Evolutionary conservation across 129 eudicot species (phyloP).

Genomic region (Chrysanthemum lavandulifolium): DNA sequence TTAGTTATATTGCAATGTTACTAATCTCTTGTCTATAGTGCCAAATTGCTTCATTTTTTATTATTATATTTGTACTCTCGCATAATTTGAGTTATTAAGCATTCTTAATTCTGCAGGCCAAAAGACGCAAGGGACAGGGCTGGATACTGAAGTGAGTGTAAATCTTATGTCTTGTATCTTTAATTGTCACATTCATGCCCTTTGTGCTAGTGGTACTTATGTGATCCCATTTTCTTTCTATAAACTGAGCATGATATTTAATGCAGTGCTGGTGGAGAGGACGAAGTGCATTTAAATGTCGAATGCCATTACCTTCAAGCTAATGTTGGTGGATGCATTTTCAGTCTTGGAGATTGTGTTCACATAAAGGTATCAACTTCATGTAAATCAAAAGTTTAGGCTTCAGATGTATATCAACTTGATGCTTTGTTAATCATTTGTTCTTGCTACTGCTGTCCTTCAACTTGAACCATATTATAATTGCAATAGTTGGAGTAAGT

Average conservation of each 20-base stretch:
- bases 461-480: background rate
- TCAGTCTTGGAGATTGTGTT: slow-evolving; percentile 74
- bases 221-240: slow-evolving; percentile 12
- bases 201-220: slow-evolving; percentile 11
- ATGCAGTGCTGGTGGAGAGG: slow-evolving; percentile 77
- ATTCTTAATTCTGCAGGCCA: slow-evolving; percentile 50
- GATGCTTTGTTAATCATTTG: slow-evolving; percentile 9
- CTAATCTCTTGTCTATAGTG: background rate
- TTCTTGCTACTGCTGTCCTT: slow-evolving; percentile 6
- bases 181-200: slow-evolving; percentile 24
- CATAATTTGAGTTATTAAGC: slow-evolving; percentile 20
- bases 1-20: background rate
- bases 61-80: slow-evolving; percentile 8
- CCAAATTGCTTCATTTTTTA: slow-evolving; percentile 9
- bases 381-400: slow-evolving; percentile 6
- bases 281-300: slow-evolving; percentile 70
- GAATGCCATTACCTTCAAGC: slow-evolving; percentile 80
- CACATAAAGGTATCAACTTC: slow-evolving; percentile 50
- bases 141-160: slow-evolving; percentile 79
- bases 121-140: slow-evolving; percentile 47
- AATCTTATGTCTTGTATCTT: slow-evolving; percentile 30
- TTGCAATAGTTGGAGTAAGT: no score
- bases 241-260: slow-evolving; percentile 13
- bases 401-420: slow-evolving; percentile 8
- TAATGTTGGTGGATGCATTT: slow-evolving; percentile 48